phyloP scores from a whole-genome alignment of 495 filamentous ascomycete species.

The Aspergillus olivimuriae region DNA sequence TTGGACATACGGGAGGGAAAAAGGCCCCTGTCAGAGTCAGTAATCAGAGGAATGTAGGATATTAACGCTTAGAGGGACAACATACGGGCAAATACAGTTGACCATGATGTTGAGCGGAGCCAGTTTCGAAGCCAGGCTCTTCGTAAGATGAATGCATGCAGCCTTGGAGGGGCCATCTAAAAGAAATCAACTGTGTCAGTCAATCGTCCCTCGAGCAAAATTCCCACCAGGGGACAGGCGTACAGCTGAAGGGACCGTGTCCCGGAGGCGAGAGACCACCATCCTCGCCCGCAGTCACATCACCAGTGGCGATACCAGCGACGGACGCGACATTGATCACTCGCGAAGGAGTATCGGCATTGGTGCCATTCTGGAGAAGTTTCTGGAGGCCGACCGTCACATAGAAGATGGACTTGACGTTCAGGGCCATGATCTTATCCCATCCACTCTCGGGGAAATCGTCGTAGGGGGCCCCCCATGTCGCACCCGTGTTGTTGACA shows the following conservation, averaged over 20 bases:
- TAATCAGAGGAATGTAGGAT: not conserved
- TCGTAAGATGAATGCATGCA: slow-evolving; percentile 1
- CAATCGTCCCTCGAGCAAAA: no score
- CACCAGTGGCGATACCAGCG: not conserved
- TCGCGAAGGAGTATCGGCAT: not conserved
- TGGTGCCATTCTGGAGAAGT: not conserved
- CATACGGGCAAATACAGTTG: slow-evolving; percentile 5
- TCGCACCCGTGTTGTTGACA: slow-evolving; percentile 4
- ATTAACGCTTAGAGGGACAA: not conserved
- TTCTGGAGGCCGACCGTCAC: slow-evolving; percentile 2
- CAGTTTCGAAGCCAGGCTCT: slow-evolving; percentile 3
- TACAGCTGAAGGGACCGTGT: slow-evolving; percentile 1
- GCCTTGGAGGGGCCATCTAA: slow-evolving; percentile 4
- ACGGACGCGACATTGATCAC: slow-evolving; percentile 4
- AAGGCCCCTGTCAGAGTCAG: not conserved
- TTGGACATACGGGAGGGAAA: slow-evolving; percentile 4
- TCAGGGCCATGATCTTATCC: slow-evolving; percentile 4
- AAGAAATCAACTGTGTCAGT: no score
- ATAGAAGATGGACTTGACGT: slow-evolving; percentile 6
- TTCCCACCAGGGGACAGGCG: not conserved
- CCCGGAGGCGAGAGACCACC: slow-evolving; percentile 1
- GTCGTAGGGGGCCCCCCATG: slow-evolving; percentile 3
- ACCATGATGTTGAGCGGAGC: slow-evolving; percentile 2
- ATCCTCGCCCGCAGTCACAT: slow-evolving; percentile 2
- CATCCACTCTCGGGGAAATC: slow-evolving; percentile 5